Evolutionary conservation across 495 filamentous ascomycete species (phyloP), one percentile per base, ranked within the genome.

Genomic region (Penicillium pancosmium): DNA sequence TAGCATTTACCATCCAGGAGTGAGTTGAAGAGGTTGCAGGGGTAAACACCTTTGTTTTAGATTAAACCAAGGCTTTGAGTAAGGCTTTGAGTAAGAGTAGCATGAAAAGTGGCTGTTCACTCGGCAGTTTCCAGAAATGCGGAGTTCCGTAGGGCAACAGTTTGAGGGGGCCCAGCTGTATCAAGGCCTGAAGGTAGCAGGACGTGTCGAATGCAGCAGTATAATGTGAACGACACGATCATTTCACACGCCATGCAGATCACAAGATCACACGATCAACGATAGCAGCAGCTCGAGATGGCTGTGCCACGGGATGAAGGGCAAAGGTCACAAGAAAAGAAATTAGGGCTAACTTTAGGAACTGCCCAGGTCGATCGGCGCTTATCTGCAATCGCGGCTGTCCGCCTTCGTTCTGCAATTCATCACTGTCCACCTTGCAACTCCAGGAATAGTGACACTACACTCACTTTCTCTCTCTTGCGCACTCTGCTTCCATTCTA

Each of bases 321-420:
- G 27, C 52, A 57, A 23, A 23, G 23, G 23, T 61, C 62, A 23
- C 23, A 23, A 64, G 68, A 68, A 68, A 70, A 70, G 63, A 66
- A 68, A 70, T 70, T 70, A 70, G 68, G 68, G 68, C 68, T 68
- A 69, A 48, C 55, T 21, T 21, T 21, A 21, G 19, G 19, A 21
- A 21, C 19, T 21, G 1, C 19, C 19, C 19, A 21, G 19, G 54
- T 64, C 43, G 60, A 66, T 66, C 65, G 67, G 67, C 62, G 65
- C 68, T 70, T 70, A 68, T 70, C 68, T 60, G 63, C 57, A 48
- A 55, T 5, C 50, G 38, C 36, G 41, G 5, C 50, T 51, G 58
- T 68, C 68, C 65, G 65, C 68, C 66, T 70, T 60, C n/a, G 62
- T 70, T 70, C 68, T 70, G 68, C 68, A 61, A 57, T 9, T 31